Conservation (phyloP, 1,284 basidiomycete genomes). For the Ganoderma leucocontextum region DNA sequence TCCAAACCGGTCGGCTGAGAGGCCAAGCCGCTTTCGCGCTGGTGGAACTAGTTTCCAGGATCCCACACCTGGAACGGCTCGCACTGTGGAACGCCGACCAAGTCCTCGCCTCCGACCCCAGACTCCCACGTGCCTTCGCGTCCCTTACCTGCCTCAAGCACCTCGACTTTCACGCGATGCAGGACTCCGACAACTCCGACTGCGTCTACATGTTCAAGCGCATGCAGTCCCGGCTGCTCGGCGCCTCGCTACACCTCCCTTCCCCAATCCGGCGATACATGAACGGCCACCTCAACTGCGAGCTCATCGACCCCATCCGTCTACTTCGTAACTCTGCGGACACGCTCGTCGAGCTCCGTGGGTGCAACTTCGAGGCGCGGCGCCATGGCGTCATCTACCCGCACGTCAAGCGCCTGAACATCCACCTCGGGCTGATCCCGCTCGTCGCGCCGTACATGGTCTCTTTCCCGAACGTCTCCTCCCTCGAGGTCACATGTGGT, state of each 20-base stretch:
- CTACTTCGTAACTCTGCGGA: slow-evolving; percentile 14
- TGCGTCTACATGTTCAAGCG: slow-evolving; percentile 18
- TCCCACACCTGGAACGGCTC: slow-evolving; percentile 14
- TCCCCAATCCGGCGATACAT: slow-evolving; percentile 4
- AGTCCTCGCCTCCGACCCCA: slow-evolving; percentile 17
- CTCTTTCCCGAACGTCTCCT: slow-evolving; percentile 17
- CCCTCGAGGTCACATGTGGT: slow-evolving; percentile 14
- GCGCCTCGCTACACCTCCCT: slow-evolving; percentile 15
- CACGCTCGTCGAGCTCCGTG: slow-evolving; percentile 15
- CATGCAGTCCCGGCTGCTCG: slow-evolving; percentile 16
- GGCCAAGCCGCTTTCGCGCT: slow-evolving; percentile 6
- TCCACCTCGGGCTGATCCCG: slow-evolving; percentile 13
- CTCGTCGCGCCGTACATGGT: slow-evolving; percentile 18
- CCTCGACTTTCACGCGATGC: slow-evolving; percentile 13
- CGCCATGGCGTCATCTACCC: slow-evolving; percentile 11
- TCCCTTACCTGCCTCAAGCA: slow-evolving; percentile 21
- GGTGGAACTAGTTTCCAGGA: slow-evolving; percentile 10
- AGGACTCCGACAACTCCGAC: slow-evolving; percentile 13
- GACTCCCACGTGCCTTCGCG: slow-evolving; percentile 18
- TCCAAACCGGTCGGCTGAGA: slow-evolving; percentile 1
- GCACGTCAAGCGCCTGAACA: slow-evolving; percentile 9
- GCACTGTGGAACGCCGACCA: slow-evolving; percentile 11
- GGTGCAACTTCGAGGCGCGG: slow-evolving; percentile 15
- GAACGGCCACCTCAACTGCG: slow-evolving; percentile 14
- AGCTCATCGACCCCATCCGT: slow-evolving; percentile 14